Evolutionary conservation across 176 grass and related monocot species (phyloP).

Genomic region (Raddia guianensis): DNA sequence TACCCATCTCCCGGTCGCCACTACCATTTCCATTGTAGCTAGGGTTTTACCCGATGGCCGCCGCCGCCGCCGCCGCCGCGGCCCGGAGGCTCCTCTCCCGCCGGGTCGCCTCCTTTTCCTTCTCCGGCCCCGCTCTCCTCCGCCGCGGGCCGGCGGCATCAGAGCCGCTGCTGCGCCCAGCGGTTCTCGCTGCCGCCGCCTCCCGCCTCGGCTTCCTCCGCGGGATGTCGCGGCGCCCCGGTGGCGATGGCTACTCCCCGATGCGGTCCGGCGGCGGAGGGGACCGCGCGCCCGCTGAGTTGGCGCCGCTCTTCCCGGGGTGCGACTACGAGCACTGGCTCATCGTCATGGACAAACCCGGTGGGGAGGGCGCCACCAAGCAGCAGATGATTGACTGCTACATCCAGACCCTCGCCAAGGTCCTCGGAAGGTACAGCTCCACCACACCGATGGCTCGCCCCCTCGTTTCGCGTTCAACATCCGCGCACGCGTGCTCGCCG

Average conservation of each 20-base stretch:
- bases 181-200: constrained; percentile 14
- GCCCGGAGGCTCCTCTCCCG: constrained; percentile 60
- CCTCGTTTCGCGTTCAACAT: constrained; percentile 6
- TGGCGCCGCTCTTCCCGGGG: constrained; percentile 70
- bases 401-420: constrained; percentile 70
- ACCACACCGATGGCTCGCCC: neutral
- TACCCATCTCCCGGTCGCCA: constrained; percentile 5
- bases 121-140: constrained; percentile 35
- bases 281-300: constrained; percentile 58
- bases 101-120: constrained; percentile 34
- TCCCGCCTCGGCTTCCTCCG: constrained; percentile 48
- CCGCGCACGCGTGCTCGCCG: neutral
- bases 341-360: constrained; percentile 88
- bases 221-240: constrained; percentile 56
- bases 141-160: constrained; percentile 8
- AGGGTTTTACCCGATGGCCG: constrained; percentile 55
- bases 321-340: constrained; percentile 91
- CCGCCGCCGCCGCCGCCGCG: constrained; percentile 46
- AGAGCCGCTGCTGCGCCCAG: constrained; percentile 45
- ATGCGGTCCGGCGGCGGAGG: constrained; percentile 28
- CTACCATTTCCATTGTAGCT: neutral
- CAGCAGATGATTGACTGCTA: constrained; percentile 88
- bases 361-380: constrained; percentile 60
- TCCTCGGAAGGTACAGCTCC: constrained; percentile 66
- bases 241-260: constrained; percentile 40